phyloP scores from a whole-genome alignment of 179 eudicot species.

The Heliamphora pulchella region DNA sequence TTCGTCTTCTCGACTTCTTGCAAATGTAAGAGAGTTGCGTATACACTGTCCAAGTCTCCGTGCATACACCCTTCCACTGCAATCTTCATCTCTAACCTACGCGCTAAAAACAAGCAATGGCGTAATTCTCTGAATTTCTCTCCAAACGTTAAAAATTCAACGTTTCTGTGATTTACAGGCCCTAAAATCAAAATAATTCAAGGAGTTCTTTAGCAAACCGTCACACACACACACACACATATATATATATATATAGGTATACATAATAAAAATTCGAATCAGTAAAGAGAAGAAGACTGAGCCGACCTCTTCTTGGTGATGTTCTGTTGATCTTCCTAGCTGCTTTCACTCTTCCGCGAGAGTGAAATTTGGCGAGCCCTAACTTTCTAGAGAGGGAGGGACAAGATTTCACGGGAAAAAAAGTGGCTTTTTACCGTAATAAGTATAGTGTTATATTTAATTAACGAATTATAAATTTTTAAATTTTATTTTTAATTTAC shows the following conservation, averaged over 20 bases:
- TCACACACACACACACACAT: too few species aligned
- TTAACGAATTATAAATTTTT: too few species aligned
- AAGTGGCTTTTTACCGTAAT: too few species aligned
- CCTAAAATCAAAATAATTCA: neutral
- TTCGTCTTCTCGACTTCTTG: conserved; percentile 62
- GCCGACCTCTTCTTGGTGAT: neutral
- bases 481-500: too few species aligned
- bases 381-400: too few species aligned
- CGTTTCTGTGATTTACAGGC: neutral
- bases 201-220: too few species aligned
- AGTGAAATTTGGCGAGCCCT: conserved; percentile 20
- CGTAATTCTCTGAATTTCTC: neutral
- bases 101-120: neutral
- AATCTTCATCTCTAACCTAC: conserved; percentile 48
- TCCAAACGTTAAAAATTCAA: neutral
- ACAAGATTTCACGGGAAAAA: too few species aligned
- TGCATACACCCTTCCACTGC: conserved; percentile 99
- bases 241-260: neutral
- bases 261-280: neutral
- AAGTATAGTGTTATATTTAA: too few species aligned
- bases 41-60: conserved; percentile 86
- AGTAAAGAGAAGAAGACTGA: neutral
- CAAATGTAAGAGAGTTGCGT: conserved; percentile 69
- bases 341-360: conserved; percentile 23
- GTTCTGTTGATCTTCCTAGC: neutral